Evolutionary conservation across 371 early-diverging fungal species (phyloP), one percentile per base, ranked within the genome.

Genomic region (Nematocida sp.): DNA sequence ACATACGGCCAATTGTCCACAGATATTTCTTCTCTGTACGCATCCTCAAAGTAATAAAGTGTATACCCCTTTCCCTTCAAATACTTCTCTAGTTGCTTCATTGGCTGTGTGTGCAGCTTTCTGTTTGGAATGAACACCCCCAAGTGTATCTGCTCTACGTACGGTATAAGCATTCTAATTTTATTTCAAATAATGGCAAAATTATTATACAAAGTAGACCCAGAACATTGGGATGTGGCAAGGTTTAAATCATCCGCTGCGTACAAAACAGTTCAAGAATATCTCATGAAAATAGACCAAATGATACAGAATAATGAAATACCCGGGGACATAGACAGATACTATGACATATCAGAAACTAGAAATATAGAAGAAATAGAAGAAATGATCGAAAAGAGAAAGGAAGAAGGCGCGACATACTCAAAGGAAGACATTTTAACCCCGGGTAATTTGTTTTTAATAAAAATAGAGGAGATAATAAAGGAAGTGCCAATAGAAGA

Each of bases 1-100:
- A 95, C 94, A 1, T 89, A 87, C 4, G 97, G 97, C 97, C 97
- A 95, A 72, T 90, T 89, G 46, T 92, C 91, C 23, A 72, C 72
- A 6, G 64, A 40, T 27, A 39, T 47, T n/a, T 40, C 55, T 15
- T 66, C 60, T 55, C 80, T 40, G 45, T 78, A 78, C 27, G 25
- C 45, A 44, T 78, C 70, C 15, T 69, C 64, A 20, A 78, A 62
- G 47, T 47, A 67, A 42, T 70, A 78, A 7, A 78, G 15, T 4
- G 40, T 25, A 44, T 78, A 78, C 25, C 80, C 80, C 46, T 70
- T 78, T 6, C 56, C 58, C 44, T 69, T 42, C 57, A 78, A 46
- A 42, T 78, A 78, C 25, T 25, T 39, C 39, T 60, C 66, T 40
- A 78, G 20, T 20, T 70, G 55, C 47, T 61, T 58, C 80, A 78